A percentile compares a stretch with the other conserved stretches of the same genome.
These are phyloP conservation scores for Microstegium vimineum DNA, from an alignment of 176 grass and related monocot genomes.

Conservation along the genomic window DNA sequence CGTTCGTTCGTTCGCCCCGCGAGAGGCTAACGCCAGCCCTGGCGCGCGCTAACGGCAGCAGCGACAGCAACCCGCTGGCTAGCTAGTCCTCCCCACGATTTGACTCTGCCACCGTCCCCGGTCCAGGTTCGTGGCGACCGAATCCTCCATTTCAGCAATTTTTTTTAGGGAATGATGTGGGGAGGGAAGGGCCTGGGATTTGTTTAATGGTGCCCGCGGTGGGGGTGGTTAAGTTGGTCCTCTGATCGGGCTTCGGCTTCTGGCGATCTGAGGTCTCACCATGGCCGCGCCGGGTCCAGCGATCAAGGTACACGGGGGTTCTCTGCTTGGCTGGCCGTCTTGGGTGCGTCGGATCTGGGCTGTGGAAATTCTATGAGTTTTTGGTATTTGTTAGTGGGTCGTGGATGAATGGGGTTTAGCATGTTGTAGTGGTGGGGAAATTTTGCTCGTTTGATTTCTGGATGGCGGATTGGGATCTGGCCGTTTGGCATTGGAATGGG, in stretches of 20 bases:
- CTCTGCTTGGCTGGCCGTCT: background rate
- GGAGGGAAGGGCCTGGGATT: conserved; percentile 5
- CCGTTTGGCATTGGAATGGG: conserved; percentile 8
- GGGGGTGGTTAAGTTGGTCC: conserved; percentile 35
- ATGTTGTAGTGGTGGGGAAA: background rate
- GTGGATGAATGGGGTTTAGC: conserved; percentile 5
- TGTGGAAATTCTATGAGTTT: conserved; percentile 1
- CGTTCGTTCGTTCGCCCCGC: background rate
- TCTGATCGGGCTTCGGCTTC: conserved; percentile 21
- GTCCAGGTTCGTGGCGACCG: conserved; percentile 38
- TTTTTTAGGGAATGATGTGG: conserved; percentile 14
- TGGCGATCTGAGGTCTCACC: conserved; percentile 35
- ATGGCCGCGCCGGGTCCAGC: conserved; percentile 48
- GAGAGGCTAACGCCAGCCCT: background rate
- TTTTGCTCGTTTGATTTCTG: background rate
- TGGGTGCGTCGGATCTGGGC: conserved; percentile 32
- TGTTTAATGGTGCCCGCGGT: conserved; percentile 31
- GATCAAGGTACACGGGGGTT: conserved; percentile 32
- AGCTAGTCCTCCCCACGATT: conserved; percentile 39
- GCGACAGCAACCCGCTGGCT: conserved; percentile 29
- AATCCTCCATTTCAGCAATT: conserved; percentile 11
- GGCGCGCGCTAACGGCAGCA: conserved; percentile 17
- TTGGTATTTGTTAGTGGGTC: conserved; percentile 13
- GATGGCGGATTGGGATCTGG: conserved; percentile 24
- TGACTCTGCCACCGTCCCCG: background rate